Percentiles rank a stretch among this genome's conserved stretches.
Conservation (phyloP, 2,329 filamentous ascomycete genomes). For the Aspergillus pseudoglaucus region DNA sequence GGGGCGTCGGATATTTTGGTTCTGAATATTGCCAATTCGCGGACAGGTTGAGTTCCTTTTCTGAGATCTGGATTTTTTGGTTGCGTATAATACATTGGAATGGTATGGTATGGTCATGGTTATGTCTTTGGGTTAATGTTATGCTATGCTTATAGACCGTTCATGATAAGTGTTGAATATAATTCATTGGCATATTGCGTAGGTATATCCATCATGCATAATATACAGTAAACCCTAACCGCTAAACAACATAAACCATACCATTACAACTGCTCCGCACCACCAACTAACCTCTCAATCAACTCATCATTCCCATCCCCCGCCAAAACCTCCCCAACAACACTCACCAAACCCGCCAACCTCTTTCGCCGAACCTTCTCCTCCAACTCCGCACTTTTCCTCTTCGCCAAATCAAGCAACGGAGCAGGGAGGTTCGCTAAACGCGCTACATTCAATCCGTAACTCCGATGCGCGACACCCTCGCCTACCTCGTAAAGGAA, state of each 20-base stretch:
- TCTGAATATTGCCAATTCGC: slow-evolving; percentile 75
- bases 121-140: neutral
- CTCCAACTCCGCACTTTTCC: slow-evolving; percentile 76
- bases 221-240: no score
- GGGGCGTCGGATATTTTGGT: slow-evolving; percentile 83
- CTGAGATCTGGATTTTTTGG: neutral
- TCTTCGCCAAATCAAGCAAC: slow-evolving; percentile 71
- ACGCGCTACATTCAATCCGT: slow-evolving; percentile 87
- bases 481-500: slow-evolving; percentile 91
- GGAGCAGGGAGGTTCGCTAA: slow-evolving; percentile 72
- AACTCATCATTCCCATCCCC: slow-evolving; percentile 9
- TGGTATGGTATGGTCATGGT: neutral
- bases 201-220: no score
- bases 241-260: neutral
- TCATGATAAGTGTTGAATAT: no score
- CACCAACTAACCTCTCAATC: slow-evolving; percentile 26
- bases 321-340: slow-evolving; percentile 24
- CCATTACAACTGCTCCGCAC: slow-evolving; percentile 26
- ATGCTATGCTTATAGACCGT: no score
- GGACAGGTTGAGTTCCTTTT: slow-evolving; percentile 35
- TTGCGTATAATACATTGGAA: neutral
- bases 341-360: slow-evolving; percentile 37
- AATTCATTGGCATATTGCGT: no score
- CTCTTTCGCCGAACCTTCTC: slow-evolving; percentile 59
- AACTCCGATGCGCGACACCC: slow-evolving; percentile 87